phyloP scores from a whole-genome alignment of 768 basidiomycete species.

The Trametes cubensis region DNA sequence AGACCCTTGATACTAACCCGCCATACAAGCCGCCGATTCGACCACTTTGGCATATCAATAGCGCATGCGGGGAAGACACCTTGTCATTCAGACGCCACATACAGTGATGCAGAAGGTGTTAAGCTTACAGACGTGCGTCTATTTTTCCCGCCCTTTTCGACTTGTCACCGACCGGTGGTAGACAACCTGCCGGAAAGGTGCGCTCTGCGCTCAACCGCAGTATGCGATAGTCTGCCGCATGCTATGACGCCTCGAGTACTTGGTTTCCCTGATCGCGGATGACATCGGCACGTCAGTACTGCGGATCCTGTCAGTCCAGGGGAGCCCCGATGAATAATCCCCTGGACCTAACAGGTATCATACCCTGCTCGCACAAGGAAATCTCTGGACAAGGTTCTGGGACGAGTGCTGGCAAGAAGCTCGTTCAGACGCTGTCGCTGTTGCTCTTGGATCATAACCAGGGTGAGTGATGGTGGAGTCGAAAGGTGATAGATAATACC shows the following conservation, averaged over 20 bases:
- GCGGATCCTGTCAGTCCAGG: slow-evolving; percentile 7
- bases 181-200: slow-evolving; percentile 1
- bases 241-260: background rate
- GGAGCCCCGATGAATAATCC: slow-evolving; percentile 3
- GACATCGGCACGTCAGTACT: slow-evolving; percentile 12
- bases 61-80: slow-evolving; percentile 14
- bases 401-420: background rate
- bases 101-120: slow-evolving; percentile 19
- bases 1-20: slow-evolving; percentile 2
- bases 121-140: slow-evolving; percentile 15
- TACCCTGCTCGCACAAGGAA: background rate
- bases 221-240: background rate
- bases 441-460: slow-evolving; percentile 18
- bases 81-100: slow-evolving; percentile 21
- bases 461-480: slow-evolving; percentile 24
- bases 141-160: background rate
- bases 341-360: background rate
- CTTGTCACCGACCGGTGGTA: slow-evolving; percentile 11
- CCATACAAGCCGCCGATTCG: slow-evolving; percentile 10
- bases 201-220: background rate
- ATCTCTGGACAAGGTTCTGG: slow-evolving; percentile 3
- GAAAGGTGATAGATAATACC: slow-evolving; percentile 1
- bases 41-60: slow-evolving; percentile 6
- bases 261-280: slow-evolving; percentile 2
- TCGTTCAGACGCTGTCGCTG: slow-evolving; percentile 7